phyloP scores from a whole-genome alignment of 257 asterid species.

The Parsonsia alboflavescens region DNA sequence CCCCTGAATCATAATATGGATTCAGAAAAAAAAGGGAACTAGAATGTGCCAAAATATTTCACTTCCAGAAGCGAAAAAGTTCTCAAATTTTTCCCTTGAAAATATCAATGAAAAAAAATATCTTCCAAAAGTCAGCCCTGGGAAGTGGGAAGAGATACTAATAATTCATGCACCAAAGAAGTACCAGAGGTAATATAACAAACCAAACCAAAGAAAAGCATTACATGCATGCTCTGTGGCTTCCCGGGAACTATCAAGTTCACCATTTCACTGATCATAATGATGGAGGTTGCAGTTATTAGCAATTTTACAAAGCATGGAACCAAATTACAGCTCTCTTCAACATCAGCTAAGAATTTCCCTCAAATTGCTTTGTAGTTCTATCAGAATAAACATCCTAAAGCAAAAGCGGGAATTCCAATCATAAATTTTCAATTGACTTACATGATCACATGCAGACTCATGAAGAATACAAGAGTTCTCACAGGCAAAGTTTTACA shows the following conservation, averaged over 20 bases:
- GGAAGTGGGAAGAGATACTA: neutral
- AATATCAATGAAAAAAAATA: neutral
- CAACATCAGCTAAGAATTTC: neutral
- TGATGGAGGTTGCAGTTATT: neutral
- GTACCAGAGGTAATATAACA: neutral
- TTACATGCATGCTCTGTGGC: neutral
- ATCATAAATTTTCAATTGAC: slow-evolving; percentile 8
- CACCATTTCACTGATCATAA: neutral
- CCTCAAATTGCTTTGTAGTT: slow-evolving; percentile 2
- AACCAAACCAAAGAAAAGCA: neutral
- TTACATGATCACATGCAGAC: neutral
- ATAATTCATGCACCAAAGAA: neutral
- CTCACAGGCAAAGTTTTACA: slow-evolving; percentile 14
- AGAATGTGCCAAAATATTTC: neutral
- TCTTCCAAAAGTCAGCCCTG: slow-evolving; percentile 1
- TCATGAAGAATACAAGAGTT: slow-evolving; percentile 6
- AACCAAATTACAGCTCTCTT: neutral
- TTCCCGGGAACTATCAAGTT: neutral
- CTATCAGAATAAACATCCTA: slow-evolving; percentile 10
- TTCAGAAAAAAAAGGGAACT: neutral
- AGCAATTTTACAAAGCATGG: neutral
- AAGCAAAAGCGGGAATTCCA: slow-evolving; percentile 21
- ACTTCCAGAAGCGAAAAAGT: neutral
- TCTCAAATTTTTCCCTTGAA: neutral
- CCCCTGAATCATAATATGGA: neutral